Conservation (phyloP, 371 early-diverging fungal species). For the Mortierella sp. region DNA sequence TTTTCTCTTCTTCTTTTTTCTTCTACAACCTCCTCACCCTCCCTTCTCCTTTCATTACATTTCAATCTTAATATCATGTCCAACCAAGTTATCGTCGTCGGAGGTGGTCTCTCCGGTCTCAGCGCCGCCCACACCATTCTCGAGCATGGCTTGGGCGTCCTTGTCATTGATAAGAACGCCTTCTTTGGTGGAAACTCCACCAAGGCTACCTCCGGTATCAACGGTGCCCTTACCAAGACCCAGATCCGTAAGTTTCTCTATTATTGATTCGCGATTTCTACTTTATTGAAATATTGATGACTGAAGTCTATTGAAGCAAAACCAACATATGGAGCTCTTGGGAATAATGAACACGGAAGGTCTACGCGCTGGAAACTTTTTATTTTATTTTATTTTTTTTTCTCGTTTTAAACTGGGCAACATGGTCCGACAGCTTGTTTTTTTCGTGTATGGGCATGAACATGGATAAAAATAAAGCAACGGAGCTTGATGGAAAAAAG, state of each 20-base stretch:
- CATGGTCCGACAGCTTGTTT: not conserved
- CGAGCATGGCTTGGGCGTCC: slow-evolving; percentile 89
- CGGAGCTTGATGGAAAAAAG: not conserved
- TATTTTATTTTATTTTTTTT: not conserved
- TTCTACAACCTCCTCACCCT: not conserved
- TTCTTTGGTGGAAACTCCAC: slow-evolving; percentile 95
- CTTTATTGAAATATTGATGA: not conserved
- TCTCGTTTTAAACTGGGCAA: not conserved
- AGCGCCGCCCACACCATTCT: slow-evolving; percentile 89
- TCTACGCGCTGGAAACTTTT: not conserved
- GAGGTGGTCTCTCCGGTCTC: slow-evolving; percentile 93
- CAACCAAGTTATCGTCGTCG: slow-evolving; percentile 88
- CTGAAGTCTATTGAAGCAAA: not conserved
- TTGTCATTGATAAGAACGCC: slow-evolving; percentile 90
- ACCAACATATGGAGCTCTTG: not conserved
- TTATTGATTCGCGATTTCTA: not conserved
- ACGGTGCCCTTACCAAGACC: slow-evolving; percentile 92
- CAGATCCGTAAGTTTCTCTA: slow-evolving; percentile 64
- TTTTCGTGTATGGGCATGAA: not conserved
- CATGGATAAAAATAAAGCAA: not conserved
- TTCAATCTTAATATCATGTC: slow-evolving; percentile 32
- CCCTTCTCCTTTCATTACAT: not conserved
- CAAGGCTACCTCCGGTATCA: slow-evolving; percentile 98
- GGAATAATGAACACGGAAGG: not conserved
- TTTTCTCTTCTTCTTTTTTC: slow-evolving; percentile 5